Base-by-base conservation (phyloP, 202 grass and related monocot genomes). In the Carex arenaria region DNA sequence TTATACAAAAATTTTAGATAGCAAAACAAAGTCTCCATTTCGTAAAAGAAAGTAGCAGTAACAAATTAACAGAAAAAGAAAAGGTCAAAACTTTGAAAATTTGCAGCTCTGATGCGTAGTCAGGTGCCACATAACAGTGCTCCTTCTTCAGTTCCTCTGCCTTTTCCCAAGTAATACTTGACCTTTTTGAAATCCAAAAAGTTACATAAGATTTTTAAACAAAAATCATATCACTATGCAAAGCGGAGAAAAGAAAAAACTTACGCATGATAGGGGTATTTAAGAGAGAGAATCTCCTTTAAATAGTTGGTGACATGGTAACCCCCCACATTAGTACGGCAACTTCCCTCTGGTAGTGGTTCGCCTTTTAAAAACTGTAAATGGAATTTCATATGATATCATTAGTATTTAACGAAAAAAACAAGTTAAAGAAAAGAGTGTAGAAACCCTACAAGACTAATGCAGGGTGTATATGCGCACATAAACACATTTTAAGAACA, bases 211-310 rank as follows among this genome's bases (percentile, higher is more conserved):
- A 75, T 52, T 85, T 73, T 43, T 60, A 73, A 80, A 59, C 31
- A 79, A 81, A 84, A 34, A 30, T 69, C 61, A 82, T 20, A 85
- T 22, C 20, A 73, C 57, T 78, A 51, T 84, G 47, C 80, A 43
- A 72, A 71, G 66, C 55, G 80, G 87, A 83, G 83, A 79, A 88
- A 51, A 72, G 61, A 49, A 54, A 36, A 75, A 68, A 90, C 92
- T 42, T 91, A 98, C 95, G 15, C 59, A 71, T 98, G 93, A 83
- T 95, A 93, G 17, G 95, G 93, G 85, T 98, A 91, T 82, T 98
- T 98, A 51, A 98, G 89, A 86, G 89, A 92, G 81, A 98, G 95
- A 86, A 98, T 89, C 91, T 95, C 93, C 88, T 90, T 98, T 83
- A 98, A 83, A 91, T 93, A 95, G 84, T 98, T 89, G 72, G 95